phyloP scores from a whole-genome alignment of 208 protist species.

The Spongospora subterranea region DNA sequence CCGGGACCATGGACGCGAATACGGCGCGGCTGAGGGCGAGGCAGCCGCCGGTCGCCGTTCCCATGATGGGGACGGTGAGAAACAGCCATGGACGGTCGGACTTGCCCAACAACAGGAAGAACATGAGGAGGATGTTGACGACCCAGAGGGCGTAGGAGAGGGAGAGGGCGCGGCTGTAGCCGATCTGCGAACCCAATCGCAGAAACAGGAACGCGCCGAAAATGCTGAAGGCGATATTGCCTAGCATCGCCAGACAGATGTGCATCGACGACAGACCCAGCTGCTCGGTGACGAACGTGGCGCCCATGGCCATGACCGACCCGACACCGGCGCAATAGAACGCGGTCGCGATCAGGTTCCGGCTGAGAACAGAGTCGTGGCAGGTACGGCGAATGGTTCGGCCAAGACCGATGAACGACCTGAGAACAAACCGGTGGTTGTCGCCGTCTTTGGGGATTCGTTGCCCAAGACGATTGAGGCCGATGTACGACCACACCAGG shows the following conservation, averaged over 20 bases:
- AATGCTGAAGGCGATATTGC: neutral
- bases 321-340: neutral
- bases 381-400: neutral
- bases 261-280: neutral
- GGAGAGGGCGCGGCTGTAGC: neutral
- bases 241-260: neutral
- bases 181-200: neutral
- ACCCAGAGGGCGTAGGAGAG: neutral
- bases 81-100: neutral
- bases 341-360: neutral
- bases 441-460: neutral
- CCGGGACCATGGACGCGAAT: neutral
- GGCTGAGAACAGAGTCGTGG: neutral
- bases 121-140: constrained; percentile 43
- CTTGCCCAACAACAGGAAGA: neutral
- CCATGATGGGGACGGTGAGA: constrained; percentile 5
- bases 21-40: constrained; percentile 12
- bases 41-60: neutral
- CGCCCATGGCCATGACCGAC: neutral
- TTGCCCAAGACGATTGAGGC: neutral
- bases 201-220: constrained; percentile 17
- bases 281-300: neutral
- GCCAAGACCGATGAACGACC: neutral
- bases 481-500: constrained; percentile 1
- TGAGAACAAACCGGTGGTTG: neutral